Evolutionary conservation across 2,329 filamentous ascomycete species (phyloP).

Genomic region (Ophiostoma piceae): DNA sequence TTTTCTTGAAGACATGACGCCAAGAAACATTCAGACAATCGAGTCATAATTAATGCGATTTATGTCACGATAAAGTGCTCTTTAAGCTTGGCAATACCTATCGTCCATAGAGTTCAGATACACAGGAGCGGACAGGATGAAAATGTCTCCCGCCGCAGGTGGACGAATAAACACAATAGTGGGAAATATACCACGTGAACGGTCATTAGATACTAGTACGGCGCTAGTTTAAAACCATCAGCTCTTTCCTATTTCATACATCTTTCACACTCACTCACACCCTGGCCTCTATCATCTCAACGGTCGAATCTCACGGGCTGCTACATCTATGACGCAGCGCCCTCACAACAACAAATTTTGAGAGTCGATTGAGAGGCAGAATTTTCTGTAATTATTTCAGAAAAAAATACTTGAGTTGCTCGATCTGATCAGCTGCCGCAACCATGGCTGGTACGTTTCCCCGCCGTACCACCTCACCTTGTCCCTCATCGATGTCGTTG

Average conservation of each 20-base stretch:
- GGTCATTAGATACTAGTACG: no score
- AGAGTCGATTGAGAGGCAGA: neutral
- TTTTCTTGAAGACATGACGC: no score
- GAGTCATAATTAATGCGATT: no score
- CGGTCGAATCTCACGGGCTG: neutral
- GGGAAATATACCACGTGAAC: no score
- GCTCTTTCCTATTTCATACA: constrained; percentile 14
- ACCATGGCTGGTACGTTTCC: constrained; percentile 1
- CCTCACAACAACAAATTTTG: neutral
- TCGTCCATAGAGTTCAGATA: no score
- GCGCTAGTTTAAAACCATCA: constrained; percentile 10
- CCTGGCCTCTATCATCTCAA: neutral
- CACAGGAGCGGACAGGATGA: no score
- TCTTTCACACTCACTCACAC: constrained; percentile 9
- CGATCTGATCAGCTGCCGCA: neutral
- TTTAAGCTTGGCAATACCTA: no score
- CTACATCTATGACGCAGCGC: neutral
- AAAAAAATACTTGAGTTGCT: neutral
- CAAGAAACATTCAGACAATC: no score
- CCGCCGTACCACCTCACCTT: constrained; percentile 1
- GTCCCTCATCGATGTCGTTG: neutral
- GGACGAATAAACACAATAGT: no score
- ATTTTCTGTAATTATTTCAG: neutral
- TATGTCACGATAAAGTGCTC: no score
- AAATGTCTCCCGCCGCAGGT: no score